Evolutionary conservation across 2,329 filamentous ascomycete species (phyloP).

Genomic region (Celoporthe dispersa): DNA sequence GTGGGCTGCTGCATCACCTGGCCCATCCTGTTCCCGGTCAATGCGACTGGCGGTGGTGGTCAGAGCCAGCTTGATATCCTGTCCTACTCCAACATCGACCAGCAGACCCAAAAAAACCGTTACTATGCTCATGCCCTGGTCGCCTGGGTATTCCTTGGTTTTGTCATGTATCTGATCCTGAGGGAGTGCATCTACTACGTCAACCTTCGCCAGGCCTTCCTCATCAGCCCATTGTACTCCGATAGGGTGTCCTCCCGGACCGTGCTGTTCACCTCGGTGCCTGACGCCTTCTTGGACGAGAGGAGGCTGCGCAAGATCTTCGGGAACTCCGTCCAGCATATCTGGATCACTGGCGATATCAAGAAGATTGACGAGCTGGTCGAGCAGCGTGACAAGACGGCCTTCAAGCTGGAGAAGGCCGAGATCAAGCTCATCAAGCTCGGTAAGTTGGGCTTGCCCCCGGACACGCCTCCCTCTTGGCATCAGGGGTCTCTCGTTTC

Average conservation of each 20-base stretch:
- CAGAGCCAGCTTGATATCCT: constrained; percentile 74
- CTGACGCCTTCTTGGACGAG: constrained; percentile 76
- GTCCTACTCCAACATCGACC: constrained; percentile 75
- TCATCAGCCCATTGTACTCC: constrained; percentile 82
- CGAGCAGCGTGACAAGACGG: constrained; percentile 77
- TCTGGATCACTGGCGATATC: constrained; percentile 83
- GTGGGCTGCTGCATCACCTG: constrained; percentile 84
- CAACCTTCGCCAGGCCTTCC: constrained; percentile 90
- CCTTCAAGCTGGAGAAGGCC: constrained; percentile 81
- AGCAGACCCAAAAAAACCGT: constrained; percentile 54
- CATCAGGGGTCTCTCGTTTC: not conserved
- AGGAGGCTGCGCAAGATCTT: constrained; percentile 80
- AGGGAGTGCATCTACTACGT: constrained; percentile 91
- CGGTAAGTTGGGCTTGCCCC: not conserved
- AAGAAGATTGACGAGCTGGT: constrained; percentile 80
- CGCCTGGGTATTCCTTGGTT: constrained; percentile 82
- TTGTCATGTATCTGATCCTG: constrained; percentile 86
- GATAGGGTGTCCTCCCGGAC: constrained; percentile 88
- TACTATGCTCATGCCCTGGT: constrained; percentile 84
- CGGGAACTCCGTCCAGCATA: constrained; percentile 76
- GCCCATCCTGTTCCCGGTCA: constrained; percentile 85
- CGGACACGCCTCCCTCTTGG: no score
- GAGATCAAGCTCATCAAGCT: constrained; percentile 84
- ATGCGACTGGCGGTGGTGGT: constrained; percentile 76
- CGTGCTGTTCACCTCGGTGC: constrained; percentile 86